phyloP scores from a whole-genome alignment of 352 stramenopile species.

The Globisporangium camurandrum region DNA sequence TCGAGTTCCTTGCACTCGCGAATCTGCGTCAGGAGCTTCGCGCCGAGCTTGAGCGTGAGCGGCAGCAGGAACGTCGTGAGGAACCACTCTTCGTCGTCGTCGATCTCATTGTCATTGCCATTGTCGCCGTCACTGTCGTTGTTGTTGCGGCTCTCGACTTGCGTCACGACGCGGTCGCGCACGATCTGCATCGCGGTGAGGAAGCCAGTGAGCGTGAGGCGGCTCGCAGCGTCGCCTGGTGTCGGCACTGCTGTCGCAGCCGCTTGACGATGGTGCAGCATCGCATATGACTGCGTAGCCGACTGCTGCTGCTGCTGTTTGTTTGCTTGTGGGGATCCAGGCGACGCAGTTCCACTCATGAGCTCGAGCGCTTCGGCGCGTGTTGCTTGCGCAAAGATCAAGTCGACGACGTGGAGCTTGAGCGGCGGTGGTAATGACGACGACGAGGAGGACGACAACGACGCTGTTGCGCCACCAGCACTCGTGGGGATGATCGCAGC shows the following conservation, averaged over 20 bases:
- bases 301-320: slow-evolving; percentile 3
- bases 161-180: slow-evolving; percentile 36
- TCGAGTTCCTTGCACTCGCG: slow-evolving; percentile 51
- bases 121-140: not conserved
- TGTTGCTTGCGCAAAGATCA: slow-evolving; percentile 50
- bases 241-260: not conserved
- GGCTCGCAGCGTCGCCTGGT: slow-evolving; percentile 1
- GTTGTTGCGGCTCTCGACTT: slow-evolving; percentile 24
- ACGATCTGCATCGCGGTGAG: slow-evolving; percentile 52
- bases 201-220: slow-evolving; percentile 35
- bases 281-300: slow-evolving; percentile 9
- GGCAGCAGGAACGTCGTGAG: slow-evolving; percentile 46
- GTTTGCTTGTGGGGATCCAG: slow-evolving; percentile 7
- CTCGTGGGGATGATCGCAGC: slow-evolving; percentile 27
- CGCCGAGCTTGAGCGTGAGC: slow-evolving; percentile 34
- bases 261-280: slow-evolving; percentile 22
- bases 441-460: not conserved
- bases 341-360: not conserved
- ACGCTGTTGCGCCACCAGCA: slow-evolving; percentile 10
- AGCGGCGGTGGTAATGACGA: slow-evolving; percentile 11
- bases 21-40: slow-evolving; percentile 36
- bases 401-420: slow-evolving; percentile 51
- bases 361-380: slow-evolving; percentile 27
- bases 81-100: slow-evolving; percentile 63
- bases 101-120: slow-evolving; percentile 34